A percentile compares a stretch with the other conserved stretches of the same genome.
phyloP scores from a whole-genome alignment of 805 yeast genomes.

The Sugiyamaella valdiviana region DNA sequence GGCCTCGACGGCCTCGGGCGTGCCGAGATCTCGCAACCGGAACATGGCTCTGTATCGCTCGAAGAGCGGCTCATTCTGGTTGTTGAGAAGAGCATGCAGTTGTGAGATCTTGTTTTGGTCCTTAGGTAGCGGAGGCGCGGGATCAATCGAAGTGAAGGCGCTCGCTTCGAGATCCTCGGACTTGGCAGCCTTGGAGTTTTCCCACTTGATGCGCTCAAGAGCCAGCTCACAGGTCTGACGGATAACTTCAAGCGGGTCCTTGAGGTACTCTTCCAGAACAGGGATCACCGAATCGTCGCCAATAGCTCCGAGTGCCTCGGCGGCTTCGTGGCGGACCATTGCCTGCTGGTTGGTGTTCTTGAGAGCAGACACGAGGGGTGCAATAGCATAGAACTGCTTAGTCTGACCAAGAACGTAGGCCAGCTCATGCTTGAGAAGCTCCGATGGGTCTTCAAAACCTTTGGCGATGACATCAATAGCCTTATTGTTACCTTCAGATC shows the following conservation, averaged over 20 bases:
- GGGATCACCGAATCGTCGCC: slow-evolving; percentile 72
- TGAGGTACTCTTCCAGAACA: slow-evolving; percentile 54
- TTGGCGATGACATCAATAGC: slow-evolving; percentile 83
- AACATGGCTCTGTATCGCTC: slow-evolving; percentile 98
- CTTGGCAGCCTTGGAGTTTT: slow-evolving; percentile 58
- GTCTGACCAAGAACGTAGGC: slow-evolving; percentile 98
- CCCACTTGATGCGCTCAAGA: slow-evolving; percentile 91
- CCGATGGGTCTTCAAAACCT: slow-evolving; percentile 75
- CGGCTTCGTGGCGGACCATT: slow-evolving; percentile 99
- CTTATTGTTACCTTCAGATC: slow-evolving; percentile 57
- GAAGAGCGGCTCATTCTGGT: slow-evolving; percentile 72
- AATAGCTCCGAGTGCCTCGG: slow-evolving; percentile 96
- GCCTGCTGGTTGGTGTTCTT: slow-evolving; percentile 56
- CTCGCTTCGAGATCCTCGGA: slow-evolving; percentile 69
- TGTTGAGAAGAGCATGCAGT: slow-evolving; percentile 63
- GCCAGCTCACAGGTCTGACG: slow-evolving; percentile 98
- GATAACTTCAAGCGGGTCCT: slow-evolving; percentile 81
- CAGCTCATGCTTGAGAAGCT: slow-evolving; percentile 92
- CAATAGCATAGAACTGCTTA: slow-evolving; percentile 71
- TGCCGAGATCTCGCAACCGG: slow-evolving; percentile 89
- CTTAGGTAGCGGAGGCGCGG: slow-evolving; percentile 94
- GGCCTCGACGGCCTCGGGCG: slow-evolving; percentile 88
- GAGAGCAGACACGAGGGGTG: slow-evolving; percentile 66
- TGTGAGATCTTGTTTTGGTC: slow-evolving; percentile 55
- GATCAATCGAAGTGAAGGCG: slow-evolving; percentile 83